phyloP scores from a whole-genome alignment of 352 stramenopile species.

The Phytophthora sojae region DNA sequence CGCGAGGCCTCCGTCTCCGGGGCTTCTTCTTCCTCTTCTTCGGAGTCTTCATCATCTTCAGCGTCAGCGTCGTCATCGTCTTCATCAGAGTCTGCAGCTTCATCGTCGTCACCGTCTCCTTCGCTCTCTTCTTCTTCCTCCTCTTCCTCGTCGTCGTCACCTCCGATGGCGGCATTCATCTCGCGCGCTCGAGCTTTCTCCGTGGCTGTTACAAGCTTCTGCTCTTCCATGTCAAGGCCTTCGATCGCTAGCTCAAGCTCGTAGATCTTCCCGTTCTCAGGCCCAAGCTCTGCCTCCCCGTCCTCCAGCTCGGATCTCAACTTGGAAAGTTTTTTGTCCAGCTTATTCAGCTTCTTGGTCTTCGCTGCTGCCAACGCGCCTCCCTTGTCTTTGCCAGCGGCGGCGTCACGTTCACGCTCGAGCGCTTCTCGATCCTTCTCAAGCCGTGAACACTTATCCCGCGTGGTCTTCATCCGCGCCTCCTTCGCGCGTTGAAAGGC shows the following conservation, averaged over 20 bases:
- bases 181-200: constrained; percentile 38
- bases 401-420: constrained; percentile 20
- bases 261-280: constrained; percentile 52
- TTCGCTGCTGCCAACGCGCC: constrained; percentile 30
- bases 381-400: constrained; percentile 22
- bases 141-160: constrained; percentile 11
- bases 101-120: constrained; percentile 24
- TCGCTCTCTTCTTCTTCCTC: constrained; percentile 29
- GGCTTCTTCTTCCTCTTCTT: constrained; percentile 26
- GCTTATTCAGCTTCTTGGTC: constrained; percentile 34
- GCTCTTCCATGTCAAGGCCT: constrained; percentile 35
- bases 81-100: not conserved
- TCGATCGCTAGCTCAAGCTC: constrained; percentile 56
- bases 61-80: constrained; percentile 16
- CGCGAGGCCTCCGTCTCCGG: constrained; percentile 14
- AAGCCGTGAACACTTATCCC: constrained; percentile 38
- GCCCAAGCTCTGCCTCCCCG: constrained; percentile 23
- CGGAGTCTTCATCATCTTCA: constrained; percentile 20
- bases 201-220: constrained; percentile 26
- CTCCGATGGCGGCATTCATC: constrained; percentile 29
- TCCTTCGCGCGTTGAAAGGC: constrained; percentile 50
- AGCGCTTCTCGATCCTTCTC: constrained; percentile 32
- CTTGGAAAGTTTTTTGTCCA: constrained; percentile 46
- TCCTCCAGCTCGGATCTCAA: constrained; percentile 47
- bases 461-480: constrained; percentile 35